These are phyloP conservation scores for Teratosphaeria viscida DNA, from an alignment of 2,329 filamentous ascomycete genomes.

Conservation along the genomic window DNA sequence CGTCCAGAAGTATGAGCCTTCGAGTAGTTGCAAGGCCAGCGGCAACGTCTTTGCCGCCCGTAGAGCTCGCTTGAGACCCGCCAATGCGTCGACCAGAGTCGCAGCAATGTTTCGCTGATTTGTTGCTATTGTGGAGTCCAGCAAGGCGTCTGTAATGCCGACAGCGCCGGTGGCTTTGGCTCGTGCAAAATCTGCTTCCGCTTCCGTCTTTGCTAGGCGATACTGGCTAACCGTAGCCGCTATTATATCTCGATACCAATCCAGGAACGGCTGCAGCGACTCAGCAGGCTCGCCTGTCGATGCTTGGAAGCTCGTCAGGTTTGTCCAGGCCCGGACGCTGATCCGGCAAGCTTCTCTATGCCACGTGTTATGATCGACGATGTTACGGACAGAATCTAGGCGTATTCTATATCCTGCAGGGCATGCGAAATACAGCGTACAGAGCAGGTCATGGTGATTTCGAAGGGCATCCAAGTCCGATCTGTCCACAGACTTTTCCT, in stretches of 20 bases:
- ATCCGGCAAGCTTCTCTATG: conserved; percentile 51
- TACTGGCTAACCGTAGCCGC: conserved; percentile 45
- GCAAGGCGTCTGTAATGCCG: conserved; percentile 34
- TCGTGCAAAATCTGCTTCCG: conserved; percentile 41
- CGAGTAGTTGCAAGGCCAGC: conserved; percentile 18
- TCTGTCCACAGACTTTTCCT: conserved; percentile 43
- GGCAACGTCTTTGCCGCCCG: conserved; percentile 21
- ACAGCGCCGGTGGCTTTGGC: conserved; percentile 27
- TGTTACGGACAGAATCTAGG: conserved; percentile 40
- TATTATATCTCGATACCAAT: conserved; percentile 47
- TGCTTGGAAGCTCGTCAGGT: conserved; percentile 46
- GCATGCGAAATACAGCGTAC: conserved; percentile 48
- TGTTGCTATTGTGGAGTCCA: conserved; percentile 42
- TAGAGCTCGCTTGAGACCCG: conserved; percentile 40
- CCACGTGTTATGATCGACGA: conserved; percentile 47
- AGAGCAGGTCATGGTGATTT: conserved; percentile 53
- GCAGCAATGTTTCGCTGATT: conserved; percentile 50
- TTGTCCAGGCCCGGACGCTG: conserved; percentile 48
- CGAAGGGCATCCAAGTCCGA: conserved; percentile 47
- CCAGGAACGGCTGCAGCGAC: conserved; percentile 38
- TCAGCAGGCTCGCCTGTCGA: conserved; percentile 40
- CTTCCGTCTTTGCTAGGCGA: conserved; percentile 45
- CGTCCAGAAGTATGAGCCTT: conserved; percentile 30
- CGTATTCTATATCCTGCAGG: conserved; percentile 44
- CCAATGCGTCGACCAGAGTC: conserved; percentile 43